Evolutionary conservation across 345 rosid genomes (phyloP).

Genomic region (Linum lewisii): DNA sequence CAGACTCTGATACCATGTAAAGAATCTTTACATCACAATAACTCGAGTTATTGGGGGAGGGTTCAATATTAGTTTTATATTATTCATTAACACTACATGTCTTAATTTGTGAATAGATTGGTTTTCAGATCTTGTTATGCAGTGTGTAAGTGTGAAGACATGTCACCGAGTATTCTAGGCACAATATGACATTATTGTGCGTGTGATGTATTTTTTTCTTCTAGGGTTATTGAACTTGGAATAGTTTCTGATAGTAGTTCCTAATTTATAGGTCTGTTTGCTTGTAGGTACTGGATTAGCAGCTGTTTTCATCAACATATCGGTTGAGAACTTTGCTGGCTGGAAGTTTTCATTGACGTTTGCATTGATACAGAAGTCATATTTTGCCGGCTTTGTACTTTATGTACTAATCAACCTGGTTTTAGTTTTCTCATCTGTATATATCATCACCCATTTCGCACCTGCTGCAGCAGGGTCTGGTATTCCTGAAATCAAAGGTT

Average conservation of each 20-base stretch:
- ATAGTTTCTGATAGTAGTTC: neutral
- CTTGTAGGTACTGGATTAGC: constrained; percentile 85
- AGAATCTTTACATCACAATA: too few relatives aligned
- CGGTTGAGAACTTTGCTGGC: constrained; percentile 96
- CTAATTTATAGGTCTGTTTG: constrained; percentile 2
- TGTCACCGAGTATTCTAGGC: too few relatives aligned
- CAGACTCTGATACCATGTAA: too few relatives aligned
- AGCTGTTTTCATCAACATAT: constrained; percentile 81
- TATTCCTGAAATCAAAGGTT: constrained; percentile 96
- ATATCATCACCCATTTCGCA: constrained; percentile 74
- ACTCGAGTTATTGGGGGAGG: too few relatives aligned
- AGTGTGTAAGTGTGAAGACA: too few relatives aligned
- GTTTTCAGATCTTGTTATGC: too few relatives aligned
- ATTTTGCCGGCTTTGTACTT: constrained; percentile 69
- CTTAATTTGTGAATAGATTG: too few relatives aligned
- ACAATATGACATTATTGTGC: neutral
- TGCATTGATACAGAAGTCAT: constrained; percentile 74
- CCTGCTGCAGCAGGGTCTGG: constrained; percentile 99
- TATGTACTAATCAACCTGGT: constrained; percentile 70
- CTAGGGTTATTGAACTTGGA: too few relatives aligned
- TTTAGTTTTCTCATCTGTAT: constrained; percentile 84
- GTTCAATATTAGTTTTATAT: too few relatives aligned
- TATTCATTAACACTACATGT: too few relatives aligned
- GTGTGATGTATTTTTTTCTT: neutral
- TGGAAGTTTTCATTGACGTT: constrained; percentile 83